These are phyloP conservation scores for Myochromella boudieri DNA, from an alignment of 768 basidiomycete species.

Conservation along the genomic window DNA sequence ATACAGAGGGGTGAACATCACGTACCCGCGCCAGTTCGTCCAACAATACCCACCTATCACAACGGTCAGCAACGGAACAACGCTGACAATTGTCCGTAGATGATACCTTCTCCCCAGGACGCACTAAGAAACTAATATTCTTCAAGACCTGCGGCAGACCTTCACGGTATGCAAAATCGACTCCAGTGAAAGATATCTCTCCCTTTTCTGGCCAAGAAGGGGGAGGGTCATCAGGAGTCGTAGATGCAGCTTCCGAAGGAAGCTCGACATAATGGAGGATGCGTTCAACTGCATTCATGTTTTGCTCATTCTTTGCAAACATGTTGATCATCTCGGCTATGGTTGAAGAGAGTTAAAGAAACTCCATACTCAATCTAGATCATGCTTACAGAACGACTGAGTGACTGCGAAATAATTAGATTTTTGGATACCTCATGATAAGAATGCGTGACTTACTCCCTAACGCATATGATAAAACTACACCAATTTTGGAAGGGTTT, in stretches of 20 bases:
- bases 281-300: constrained; percentile 74
- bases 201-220: constrained; percentile 52
- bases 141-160: constrained; percentile 67
- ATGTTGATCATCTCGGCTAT: constrained; percentile 53
- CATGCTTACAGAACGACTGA: constrained; percentile 49
- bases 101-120: constrained; percentile 67
- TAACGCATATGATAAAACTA: constrained; percentile 56
- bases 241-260: constrained; percentile 48
- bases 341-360: not conserved
- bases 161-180: constrained; percentile 57
- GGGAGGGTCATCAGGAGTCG: constrained; percentile 45
- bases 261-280: constrained; percentile 69
- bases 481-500: constrained; percentile 61
- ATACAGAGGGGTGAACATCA: not conserved
- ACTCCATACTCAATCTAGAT: not conserved
- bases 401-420: constrained; percentile 36
- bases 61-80: not conserved
- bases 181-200: constrained; percentile 52
- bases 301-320: constrained; percentile 64
- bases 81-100: not conserved
- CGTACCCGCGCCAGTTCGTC: constrained; percentile 45
- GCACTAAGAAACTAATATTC: constrained; percentile 53
- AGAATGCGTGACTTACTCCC: constrained; percentile 37
- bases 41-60: constrained; percentile 45
- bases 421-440: not conserved